phyloP scores from a whole-genome alignment of 192 early-diverging fungal genomes.

The Podila clonocystis region DNA sequence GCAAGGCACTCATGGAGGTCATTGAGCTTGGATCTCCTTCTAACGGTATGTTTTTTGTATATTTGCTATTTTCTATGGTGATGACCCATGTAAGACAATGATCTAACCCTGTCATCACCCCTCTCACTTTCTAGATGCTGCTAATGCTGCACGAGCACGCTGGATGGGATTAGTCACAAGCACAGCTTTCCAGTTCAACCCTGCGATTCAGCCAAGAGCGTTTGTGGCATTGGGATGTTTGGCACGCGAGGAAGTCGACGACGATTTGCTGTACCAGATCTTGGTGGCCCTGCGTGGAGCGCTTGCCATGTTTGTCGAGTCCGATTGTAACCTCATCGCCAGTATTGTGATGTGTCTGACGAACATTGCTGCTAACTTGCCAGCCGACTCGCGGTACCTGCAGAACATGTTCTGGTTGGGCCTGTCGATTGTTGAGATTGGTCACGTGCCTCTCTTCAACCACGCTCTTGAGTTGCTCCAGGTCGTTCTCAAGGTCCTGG shows the following conservation, averaged over 20 bases:
- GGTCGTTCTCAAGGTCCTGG: constrained; percentile 79
- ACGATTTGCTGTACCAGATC: constrained; percentile 94
- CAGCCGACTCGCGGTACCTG: constrained; percentile 85
- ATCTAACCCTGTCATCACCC: background rate
- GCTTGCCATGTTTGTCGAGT: constrained; percentile 85
- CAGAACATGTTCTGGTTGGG: constrained; percentile 93
- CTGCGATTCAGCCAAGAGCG: constrained; percentile 92
- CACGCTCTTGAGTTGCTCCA: constrained; percentile 76
- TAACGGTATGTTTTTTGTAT: constrained; percentile 58
- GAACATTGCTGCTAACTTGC: constrained; percentile 85
- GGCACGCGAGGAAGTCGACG: constrained; percentile 89
- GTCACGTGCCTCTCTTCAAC: constrained; percentile 81
- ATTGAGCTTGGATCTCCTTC: constrained; percentile 70
- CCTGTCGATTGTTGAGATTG: constrained; percentile 87
- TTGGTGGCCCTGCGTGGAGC: constrained; percentile 90
- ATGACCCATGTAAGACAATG: background rate
- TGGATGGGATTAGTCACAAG: constrained; percentile 94
- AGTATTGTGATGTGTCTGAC: constrained; percentile 93
- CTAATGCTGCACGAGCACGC: constrained; percentile 85
- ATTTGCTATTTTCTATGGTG: background rate
- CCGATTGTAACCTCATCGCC: constrained; percentile 80
- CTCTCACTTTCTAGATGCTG: constrained; percentile 65
- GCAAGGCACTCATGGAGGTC: constrained; percentile 72
- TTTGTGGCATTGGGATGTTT: constrained; percentile 92
- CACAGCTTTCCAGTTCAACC: constrained; percentile 94